phyloP scores from a whole-genome alignment of 2,329 filamentous ascomycete species.

The Hypoxylon sp. region DNA sequence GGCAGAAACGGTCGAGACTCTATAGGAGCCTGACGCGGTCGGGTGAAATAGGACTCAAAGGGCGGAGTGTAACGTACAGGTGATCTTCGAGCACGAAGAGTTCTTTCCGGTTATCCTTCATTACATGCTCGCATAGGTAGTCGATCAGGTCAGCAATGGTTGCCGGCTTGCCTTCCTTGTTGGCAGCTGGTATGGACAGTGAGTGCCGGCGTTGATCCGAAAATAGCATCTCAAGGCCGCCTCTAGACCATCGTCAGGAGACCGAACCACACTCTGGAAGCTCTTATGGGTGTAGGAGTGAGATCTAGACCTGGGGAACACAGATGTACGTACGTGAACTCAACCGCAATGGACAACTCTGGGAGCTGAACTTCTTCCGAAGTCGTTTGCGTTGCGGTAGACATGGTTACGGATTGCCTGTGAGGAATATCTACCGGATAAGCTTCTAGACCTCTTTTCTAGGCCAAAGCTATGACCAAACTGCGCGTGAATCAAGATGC shows the following conservation, averaged over 20 bases:
- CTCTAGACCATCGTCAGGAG: slow-evolving; percentile 66
- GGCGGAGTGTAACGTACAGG: slow-evolving; percentile 75
- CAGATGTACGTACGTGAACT: slow-evolving; percentile 64
- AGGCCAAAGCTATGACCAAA: slow-evolving; percentile 13
- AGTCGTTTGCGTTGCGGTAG: slow-evolving; percentile 29
- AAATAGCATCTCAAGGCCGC: slow-evolving; percentile 95
- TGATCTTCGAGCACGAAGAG: slow-evolving; percentile 90
- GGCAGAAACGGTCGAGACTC: slow-evolving; percentile 20
- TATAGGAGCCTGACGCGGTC: slow-evolving; percentile 22
- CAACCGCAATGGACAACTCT: slow-evolving; percentile 71
- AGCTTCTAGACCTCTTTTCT: slow-evolving; percentile 7
- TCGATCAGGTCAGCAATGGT: slow-evolving; percentile 83
- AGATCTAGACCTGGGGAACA: slow-evolving; percentile 25
- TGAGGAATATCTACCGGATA: neutral
- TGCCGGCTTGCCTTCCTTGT: slow-evolving; percentile 71
- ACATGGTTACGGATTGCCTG: slow-evolving; percentile 29
- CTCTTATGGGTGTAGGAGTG: slow-evolving; percentile 5
- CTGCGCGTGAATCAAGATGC: slow-evolving; percentile 2
- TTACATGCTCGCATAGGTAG: slow-evolving; percentile 83
- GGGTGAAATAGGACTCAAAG: slow-evolving; percentile 34
- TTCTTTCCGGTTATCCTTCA: slow-evolving; percentile 89
- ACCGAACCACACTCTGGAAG: neutral
- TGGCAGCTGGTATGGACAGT: slow-evolving; percentile 75
- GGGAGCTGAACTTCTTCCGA: slow-evolving; percentile 39
- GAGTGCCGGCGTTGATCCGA: slow-evolving; percentile 82